Evolutionary conservation across 1,284 basidiomycete genomes (phyloP).

Genomic region (Porogramme epimiltina): DNA sequence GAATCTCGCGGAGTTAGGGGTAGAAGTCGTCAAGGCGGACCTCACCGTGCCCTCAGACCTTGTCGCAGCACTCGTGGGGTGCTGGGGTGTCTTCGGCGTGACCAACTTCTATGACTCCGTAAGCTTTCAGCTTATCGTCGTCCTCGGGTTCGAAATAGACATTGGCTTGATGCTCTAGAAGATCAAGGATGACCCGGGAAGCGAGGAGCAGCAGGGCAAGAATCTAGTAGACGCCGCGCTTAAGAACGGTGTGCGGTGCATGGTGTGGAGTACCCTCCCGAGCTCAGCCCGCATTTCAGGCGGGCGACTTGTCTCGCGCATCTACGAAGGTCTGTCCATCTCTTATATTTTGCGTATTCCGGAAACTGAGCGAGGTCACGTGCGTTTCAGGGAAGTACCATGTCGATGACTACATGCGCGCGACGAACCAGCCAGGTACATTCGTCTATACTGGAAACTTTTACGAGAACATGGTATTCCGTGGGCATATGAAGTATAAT

Average conservation of each 20-base stretch:
- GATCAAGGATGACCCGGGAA: constrained; percentile 26
- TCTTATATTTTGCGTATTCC: not conserved
- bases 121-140: not conserved
- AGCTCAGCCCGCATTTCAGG: constrained; percentile 25
- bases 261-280: constrained; percentile 28
- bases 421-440: constrained; percentile 14
- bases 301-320: constrained; percentile 25
- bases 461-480: constrained; percentile 29
- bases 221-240: constrained; percentile 26
- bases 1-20: constrained; percentile 18
- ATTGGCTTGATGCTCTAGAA: constrained; percentile 9
- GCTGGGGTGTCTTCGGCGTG: constrained; percentile 30
- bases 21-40: constrained; percentile 24
- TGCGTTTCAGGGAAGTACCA: constrained; percentile 21
- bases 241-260: constrained; percentile 18
- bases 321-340: constrained; percentile 22
- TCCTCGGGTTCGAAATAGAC: too few relatives aligned
- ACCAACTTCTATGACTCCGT: constrained; percentile 30
- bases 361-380: not conserved
- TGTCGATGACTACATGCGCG: constrained; percentile 26
- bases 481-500: constrained; percentile 25
- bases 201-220: constrained; percentile 28
- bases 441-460: constrained; percentile 29
- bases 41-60: constrained; percentile 20
- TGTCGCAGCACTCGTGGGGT: constrained; percentile 17